Base-by-base conservation (phyloP, 164 flowering plant genomes). In the Annona cherimola region DNA sequence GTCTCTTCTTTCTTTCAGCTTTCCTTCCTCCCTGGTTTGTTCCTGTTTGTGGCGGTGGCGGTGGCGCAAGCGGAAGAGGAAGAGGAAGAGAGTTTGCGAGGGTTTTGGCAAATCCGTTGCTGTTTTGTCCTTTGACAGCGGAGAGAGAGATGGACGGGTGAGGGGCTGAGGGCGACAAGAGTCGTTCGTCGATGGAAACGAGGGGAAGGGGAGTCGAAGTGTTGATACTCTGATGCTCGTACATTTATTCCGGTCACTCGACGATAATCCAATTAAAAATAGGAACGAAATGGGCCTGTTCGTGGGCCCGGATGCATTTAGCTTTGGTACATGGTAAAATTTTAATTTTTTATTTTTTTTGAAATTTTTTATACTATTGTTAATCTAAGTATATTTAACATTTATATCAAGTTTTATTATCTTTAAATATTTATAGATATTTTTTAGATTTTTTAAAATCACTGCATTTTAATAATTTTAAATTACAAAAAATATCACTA, bases 171-270 rank as follows among this genome's bases (percentile, higher is more conserved):
- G 35, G 5, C 44, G 67, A 44, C 46, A 45, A 63, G 1, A 44
- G 67, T 9, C 64, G 12, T 42, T 2, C 35, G 55, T 68, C 78
- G 79, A 76, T 76, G 75, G 68, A 70, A 68, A 65, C 74, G 70
- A 69, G 73, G 54, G 69, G 19, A 66, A 62, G 61, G 45, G 55
- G 5, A 42, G 35, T 7, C 3, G 14, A 50, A 16, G 57, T 50
- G 57, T 8, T 50, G 18, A 50, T 7, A 16, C 14, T 9, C 57
- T 11, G 14, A 50, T 16, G 14, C 57, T 16, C 14, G 14, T 12
- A 50, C 57, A 50, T 9, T 11, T 50, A 16, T 16, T 26, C 35
- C 35, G 35, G 35, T 26, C 35, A 1, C 35, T 26, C 35, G 35
- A 26, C 35, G 35, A 1, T 26, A 0, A 26, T 26, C 35, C 35